These are phyloP conservation scores for Apophysomyces ossiformis DNA, from an alignment of 371 early-diverging fungal genomes.

Conservation along the genomic window DNA sequence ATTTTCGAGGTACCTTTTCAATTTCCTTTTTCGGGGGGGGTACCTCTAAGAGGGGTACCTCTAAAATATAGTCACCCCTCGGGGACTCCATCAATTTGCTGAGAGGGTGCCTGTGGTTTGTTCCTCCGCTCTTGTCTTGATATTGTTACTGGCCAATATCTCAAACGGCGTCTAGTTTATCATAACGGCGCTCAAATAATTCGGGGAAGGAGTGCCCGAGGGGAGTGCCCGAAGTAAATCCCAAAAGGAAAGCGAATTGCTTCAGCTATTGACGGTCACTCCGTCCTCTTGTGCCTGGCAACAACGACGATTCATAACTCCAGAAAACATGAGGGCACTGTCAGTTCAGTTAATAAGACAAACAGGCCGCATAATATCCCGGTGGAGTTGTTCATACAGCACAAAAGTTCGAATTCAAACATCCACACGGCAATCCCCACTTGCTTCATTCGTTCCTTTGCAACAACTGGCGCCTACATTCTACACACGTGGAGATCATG, in stretches of 20 bases:
- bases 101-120: no score
- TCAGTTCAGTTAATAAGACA: neutral
- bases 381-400: neutral
- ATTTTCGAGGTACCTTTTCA: no score
- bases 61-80: no score
- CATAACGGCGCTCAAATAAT: no score
- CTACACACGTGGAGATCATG: slow-evolving; percentile 37
- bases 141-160: no score
- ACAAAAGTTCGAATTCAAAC: neutral
- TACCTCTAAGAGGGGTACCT: no score
- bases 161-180: no score
- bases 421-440: neutral
- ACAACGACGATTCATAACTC: neutral
- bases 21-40: no score
- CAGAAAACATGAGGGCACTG: neutral
- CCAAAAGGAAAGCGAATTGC: neutral
- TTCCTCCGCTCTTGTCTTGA: no score
- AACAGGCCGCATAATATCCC: neutral
- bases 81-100: no score
- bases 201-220: no score
- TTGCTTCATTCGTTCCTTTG: slow-evolving; percentile 15
- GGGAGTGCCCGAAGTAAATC: no score
- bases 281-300: neutral
- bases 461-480: slow-evolving; percentile 32
- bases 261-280: neutral